Base-by-base conservation (phyloP, 441 rosid genomes). In the Mallotus repandus region DNA sequence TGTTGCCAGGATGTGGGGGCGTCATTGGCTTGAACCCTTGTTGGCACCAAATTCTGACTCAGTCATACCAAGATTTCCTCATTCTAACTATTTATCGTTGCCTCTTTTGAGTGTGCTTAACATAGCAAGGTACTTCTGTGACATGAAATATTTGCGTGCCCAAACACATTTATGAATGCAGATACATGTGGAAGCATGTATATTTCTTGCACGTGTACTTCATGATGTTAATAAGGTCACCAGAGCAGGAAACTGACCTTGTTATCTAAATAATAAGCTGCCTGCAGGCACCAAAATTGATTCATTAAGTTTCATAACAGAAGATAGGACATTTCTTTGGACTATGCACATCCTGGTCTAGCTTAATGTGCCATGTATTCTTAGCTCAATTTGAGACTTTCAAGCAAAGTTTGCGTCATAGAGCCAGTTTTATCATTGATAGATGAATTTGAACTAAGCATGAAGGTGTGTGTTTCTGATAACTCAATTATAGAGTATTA, bases 1-100 rank as follows among this genome's bases (percentile, higher is more conserved):
- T 83, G 93, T 93, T 84, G 97, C 99, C 53, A 85, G 91, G 78
- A 96, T 93, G 94, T 96, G 99, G 99, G 96, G 97, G 54, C 95
- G 94, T 68, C 99, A 95, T 79, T 93, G 99, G 99, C 96, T 95
- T 70, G 99, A 93, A 84, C 89, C 94, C 0, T 78, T 93, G 71
- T 80, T 93, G 82, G 78, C 91, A 1, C 97, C 97, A 32, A 86
- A 76, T 77, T 90, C 97, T 68, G 95, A 90, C 56, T 68, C 85
- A 0, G 74, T 57, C 64, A 81, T 96, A 67, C 97, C 97, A n/a
- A 68, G 82, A 74, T 96, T 93, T 83, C 86, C 90, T 80, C 89
- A 81, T 69, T 93, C 98, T 76, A 91, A 84, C 69, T 93, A 87
- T 86, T 78, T 96, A 78, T 89, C 97, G 48, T 82, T 96, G 79